Conservation (phyloP, 768 basidiomycete species). For the Coprinopsis sp. region DNA sequence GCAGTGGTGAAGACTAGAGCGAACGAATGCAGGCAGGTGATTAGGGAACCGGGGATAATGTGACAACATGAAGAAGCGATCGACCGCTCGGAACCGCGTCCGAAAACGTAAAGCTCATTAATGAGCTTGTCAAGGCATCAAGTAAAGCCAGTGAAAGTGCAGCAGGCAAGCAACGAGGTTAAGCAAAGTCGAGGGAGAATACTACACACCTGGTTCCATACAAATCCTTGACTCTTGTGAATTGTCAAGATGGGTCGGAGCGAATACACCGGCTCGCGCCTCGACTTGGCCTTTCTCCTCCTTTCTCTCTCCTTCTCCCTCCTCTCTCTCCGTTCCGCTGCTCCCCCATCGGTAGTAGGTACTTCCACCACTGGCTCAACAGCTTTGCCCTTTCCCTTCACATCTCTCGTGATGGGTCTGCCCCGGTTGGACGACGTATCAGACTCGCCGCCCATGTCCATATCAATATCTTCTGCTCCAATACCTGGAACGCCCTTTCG, state of each 20-base stretch:
- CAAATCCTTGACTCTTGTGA: slow-evolving; percentile 82
- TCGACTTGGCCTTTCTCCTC: slow-evolving; percentile 43
- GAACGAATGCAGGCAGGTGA: no score
- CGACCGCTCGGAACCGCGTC: no score
- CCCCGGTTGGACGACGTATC: slow-evolving; percentile 21
- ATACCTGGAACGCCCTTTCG: slow-evolving; percentile 14
- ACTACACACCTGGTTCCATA: slow-evolving; percentile 78
- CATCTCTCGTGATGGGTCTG: slow-evolving; percentile 41
- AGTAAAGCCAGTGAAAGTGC: no score
- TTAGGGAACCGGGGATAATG: no score
- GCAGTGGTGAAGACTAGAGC: no score
- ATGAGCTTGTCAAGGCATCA: no score
- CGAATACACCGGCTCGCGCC: slow-evolving; percentile 52
- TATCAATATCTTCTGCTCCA: slow-evolving; percentile 33
- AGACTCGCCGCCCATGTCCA: slow-evolving; percentile 56
- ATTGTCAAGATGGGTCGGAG: slow-evolving; percentile 84
- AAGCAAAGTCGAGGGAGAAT: background rate
- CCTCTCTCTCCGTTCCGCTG: background rate
- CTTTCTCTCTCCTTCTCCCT: background rate
- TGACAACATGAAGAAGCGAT: no score
- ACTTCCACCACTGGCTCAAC: slow-evolving; percentile 50
- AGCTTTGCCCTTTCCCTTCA: slow-evolving; percentile 80
- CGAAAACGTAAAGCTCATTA: no score
- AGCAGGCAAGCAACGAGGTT: no score
- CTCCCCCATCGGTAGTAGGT: background rate